These are phyloP conservation scores for Hansfordia pulvinata DNA, from an alignment of 2,329 filamentous ascomycete genomes.

Conservation along the genomic window DNA sequence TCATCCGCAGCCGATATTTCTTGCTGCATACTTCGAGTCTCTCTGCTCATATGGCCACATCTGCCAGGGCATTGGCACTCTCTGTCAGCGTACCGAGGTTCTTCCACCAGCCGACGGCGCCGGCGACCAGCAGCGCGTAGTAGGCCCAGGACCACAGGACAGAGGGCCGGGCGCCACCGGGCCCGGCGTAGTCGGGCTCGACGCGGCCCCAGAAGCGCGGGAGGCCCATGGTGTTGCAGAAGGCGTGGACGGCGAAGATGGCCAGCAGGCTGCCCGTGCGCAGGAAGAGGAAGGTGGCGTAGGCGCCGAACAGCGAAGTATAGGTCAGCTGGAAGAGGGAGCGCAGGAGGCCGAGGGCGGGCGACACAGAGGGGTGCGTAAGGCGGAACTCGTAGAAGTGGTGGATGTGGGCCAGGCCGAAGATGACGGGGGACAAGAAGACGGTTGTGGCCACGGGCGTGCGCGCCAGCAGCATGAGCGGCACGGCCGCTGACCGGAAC, in stretches of 20 bases:
- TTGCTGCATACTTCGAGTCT: too few species aligned
- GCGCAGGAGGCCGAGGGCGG: slow-evolving; percentile 49
- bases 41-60: slow-evolving; percentile 14
- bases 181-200: slow-evolving; percentile 24
- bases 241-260: slow-evolving; percentile 64
- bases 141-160: slow-evolving; percentile 62
- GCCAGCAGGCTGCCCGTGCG: slow-evolving; percentile 71
- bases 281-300: slow-evolving; percentile 78
- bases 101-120: slow-evolving; percentile 58
- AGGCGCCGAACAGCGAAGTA: slow-evolving; percentile 87
- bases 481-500: slow-evolving; percentile 77
- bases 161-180: slow-evolving; percentile 17
- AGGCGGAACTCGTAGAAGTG: slow-evolving; percentile 92
- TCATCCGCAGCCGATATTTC: too few species aligned
- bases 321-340: slow-evolving; percentile 78
- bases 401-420: slow-evolving; percentile 86
- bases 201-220: slow-evolving; percentile 76
- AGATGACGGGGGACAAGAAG: slow-evolving; percentile 76
- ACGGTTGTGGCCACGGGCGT: slow-evolving; percentile 46
- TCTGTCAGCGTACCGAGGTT: slow-evolving; percentile 61
- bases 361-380: slow-evolving; percentile 58
- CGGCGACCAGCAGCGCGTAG: slow-evolving; percentile 61
- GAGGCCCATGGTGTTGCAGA: slow-evolving; percentile 88
- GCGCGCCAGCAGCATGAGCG: slow-evolving; percentile 63
- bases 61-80: slow-evolving; percentile 35